Evolutionary conservation across 1,284 basidiomycete species (phyloP).

Genomic region (Athelia psychrophila): DNA sequence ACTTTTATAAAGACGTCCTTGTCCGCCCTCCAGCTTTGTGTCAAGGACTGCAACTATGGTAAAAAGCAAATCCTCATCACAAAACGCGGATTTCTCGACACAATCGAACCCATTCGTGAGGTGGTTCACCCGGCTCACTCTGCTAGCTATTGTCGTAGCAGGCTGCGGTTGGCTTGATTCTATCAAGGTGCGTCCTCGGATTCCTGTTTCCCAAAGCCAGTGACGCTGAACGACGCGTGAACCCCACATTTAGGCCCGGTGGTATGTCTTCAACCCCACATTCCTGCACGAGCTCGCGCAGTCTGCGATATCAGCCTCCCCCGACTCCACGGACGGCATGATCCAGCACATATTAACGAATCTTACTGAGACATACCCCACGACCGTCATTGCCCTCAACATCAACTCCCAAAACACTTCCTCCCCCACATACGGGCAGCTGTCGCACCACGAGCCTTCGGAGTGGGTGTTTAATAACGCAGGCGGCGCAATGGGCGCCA

Average conservation of each 20-base stretch:
- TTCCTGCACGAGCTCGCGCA: conserved; percentile 67
- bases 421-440: not conserved
- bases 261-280: conserved; percentile 73
- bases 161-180: conserved; percentile 31
- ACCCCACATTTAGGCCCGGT: conserved; percentile 36
- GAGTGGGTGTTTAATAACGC: conserved; percentile 99
- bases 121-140: conserved; percentile 10
- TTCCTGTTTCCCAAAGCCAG: too few species aligned
- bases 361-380: conserved; percentile 67
- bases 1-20: too few species aligned
- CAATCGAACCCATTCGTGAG: conserved; percentile 3
- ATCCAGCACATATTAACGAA: conserved; percentile 76
- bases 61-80: too few species aligned
- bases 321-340: conserved; percentile 64
- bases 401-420: conserved; percentile 33
- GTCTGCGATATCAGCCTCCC: conserved; percentile 63
- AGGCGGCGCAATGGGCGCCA: conserved; percentile 96
- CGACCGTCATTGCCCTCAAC: conserved; percentile 57
- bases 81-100: too few species aligned
- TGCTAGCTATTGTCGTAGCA: conserved; percentile 10
- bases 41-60: too few species aligned
- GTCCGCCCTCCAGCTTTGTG: too few species aligned
- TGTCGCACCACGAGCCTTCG: conserved; percentile 17
- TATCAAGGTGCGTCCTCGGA: conserved; percentile 32
- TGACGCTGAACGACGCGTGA: not conserved